A percentile compares a stretch with the other conserved stretches of the same genome.
These are phyloP conservation scores for Neocucurbitaria cava DNA, from an alignment of 2,329 filamentous ascomycete species.

Conservation along the genomic window DNA sequence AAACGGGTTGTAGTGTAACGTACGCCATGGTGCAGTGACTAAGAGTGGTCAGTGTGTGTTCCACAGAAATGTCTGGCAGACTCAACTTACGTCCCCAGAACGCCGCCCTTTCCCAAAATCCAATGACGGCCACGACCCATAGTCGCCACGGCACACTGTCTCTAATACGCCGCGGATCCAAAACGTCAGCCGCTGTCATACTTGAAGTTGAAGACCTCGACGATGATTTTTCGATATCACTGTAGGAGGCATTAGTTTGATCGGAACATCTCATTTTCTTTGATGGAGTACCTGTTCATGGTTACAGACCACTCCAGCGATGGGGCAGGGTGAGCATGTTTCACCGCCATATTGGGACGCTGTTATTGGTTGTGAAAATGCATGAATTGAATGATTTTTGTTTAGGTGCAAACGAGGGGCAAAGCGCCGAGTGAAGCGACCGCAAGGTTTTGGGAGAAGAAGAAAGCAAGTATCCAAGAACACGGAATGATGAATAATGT, in stretches of 20 bases:
- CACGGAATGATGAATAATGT: too few species aligned
- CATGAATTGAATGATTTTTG: not conserved
- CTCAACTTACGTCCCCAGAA: slow-evolving; percentile 33
- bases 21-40: slow-evolving; percentile 44
- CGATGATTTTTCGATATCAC: slow-evolving; percentile 1
- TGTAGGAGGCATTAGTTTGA: not conserved
- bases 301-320: not conserved
- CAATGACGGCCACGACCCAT: slow-evolving; percentile 35
- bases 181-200: slow-evolving; percentile 1
- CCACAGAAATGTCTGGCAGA: slow-evolving; percentile 14
- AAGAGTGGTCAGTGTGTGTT: slow-evolving; percentile 3
- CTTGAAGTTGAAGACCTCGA: slow-evolving; percentile 12
- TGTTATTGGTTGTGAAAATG: not conserved
- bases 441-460: not conserved
- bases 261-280: too few species aligned
- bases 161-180: slow-evolving; percentile 25
- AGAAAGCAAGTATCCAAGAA: not conserved
- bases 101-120: slow-evolving; percentile 34
- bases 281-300: not conserved
- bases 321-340: not conserved
- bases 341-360: not conserved
- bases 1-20: slow-evolving; percentile 7
- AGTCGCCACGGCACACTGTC: slow-evolving; percentile 31
- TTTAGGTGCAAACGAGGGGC: not conserved
- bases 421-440: not conserved